A percentile compares a stretch with the other conserved stretches of the same genome.
These are phyloP conservation scores for Globisporangium megalacanthum DNA, from an alignment of 352 stramenopile species.

Conservation along the genomic window DNA sequence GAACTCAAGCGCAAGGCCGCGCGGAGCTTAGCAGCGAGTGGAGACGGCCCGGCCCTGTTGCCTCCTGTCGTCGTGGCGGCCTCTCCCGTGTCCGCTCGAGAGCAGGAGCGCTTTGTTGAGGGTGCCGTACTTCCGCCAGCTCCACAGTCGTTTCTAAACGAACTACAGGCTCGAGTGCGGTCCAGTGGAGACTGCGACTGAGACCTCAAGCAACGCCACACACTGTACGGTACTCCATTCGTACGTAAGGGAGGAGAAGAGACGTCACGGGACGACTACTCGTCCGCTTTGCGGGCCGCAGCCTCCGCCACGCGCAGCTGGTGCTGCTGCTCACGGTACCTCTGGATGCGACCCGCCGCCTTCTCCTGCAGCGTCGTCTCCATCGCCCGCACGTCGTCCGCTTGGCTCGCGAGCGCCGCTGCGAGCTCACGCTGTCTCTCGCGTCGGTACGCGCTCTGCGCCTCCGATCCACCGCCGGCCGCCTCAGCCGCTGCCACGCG, in stretches of 20 bases:
- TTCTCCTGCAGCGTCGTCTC: constrained; percentile 51
- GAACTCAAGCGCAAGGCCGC: constrained; percentile 35
- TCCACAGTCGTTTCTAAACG: constrained; percentile 13
- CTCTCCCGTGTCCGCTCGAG: neutral
- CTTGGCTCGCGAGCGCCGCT: constrained; percentile 27
- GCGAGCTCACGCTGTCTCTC: constrained; percentile 42
- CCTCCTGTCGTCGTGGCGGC: too few species aligned
- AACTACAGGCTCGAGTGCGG: constrained; percentile 7
- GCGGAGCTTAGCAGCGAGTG: neutral
- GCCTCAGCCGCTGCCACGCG: too few species aligned
- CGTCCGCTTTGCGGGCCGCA: neutral
- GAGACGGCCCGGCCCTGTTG: neutral
- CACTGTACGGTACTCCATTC: neutral
- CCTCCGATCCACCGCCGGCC: constrained; percentile 9
- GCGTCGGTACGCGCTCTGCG: constrained; percentile 28
- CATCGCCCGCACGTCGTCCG: constrained; percentile 44
- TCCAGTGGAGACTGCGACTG: constrained; percentile 6
- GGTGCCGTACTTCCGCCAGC: neutral
- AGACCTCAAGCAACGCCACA: neutral
- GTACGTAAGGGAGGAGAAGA: too few species aligned
- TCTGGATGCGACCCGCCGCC: constrained; percentile 42
- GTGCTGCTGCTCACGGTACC: constrained; percentile 21
- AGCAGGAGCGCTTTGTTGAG: neutral
- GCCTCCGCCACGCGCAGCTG: neutral
- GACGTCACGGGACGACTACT: neutral